A percentile compares a stretch with the other conserved stretches of the same genome.
phyloP scores from a whole-genome alignment of 208 protist genomes.

The Crithidia acanthocephali region DNA sequence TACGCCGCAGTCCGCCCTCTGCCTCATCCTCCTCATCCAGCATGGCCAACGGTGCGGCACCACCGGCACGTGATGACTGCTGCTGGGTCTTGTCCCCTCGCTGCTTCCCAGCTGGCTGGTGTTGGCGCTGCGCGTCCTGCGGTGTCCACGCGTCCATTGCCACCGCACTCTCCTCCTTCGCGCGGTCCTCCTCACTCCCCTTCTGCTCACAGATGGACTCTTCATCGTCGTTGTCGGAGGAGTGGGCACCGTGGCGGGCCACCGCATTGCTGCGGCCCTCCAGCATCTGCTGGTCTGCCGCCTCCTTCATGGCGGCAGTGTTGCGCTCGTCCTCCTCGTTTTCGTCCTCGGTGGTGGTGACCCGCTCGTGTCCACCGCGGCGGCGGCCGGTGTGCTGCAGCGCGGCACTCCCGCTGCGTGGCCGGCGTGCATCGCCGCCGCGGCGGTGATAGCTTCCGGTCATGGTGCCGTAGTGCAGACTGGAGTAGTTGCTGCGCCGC shows the following conservation, averaged over 20 bases:
- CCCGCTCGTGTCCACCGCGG: not conserved
- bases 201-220: conserved; percentile 25
- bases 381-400: not conserved
- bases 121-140: not conserved
- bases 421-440: conserved; percentile 8
- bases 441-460: conserved; percentile 23
- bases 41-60: not conserved
- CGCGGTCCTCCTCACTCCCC: conserved; percentile 17
- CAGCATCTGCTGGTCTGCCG: not conserved
- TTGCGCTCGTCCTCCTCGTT: not conserved
- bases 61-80: not conserved
- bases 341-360: too few species aligned
- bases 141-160: not conserved
- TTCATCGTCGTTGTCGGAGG: conserved; percentile 12
- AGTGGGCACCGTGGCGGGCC: not conserved
- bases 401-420: conserved; percentile 1
- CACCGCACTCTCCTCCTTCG: conserved; percentile 1
- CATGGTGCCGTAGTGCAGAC: conserved; percentile 37
- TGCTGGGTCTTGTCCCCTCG: too few species aligned
- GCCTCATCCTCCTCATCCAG: conserved; percentile 26
- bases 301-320: too few species aligned
- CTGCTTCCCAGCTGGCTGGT: too few species aligned
- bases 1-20: conserved; percentile 6
- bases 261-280: not conserved
- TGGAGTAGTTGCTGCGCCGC: conserved; percentile 32